Base-by-base conservation (phyloP, 768 basidiomycete genomes). In the Rhodosporidiobolus odoratus region DNA sequence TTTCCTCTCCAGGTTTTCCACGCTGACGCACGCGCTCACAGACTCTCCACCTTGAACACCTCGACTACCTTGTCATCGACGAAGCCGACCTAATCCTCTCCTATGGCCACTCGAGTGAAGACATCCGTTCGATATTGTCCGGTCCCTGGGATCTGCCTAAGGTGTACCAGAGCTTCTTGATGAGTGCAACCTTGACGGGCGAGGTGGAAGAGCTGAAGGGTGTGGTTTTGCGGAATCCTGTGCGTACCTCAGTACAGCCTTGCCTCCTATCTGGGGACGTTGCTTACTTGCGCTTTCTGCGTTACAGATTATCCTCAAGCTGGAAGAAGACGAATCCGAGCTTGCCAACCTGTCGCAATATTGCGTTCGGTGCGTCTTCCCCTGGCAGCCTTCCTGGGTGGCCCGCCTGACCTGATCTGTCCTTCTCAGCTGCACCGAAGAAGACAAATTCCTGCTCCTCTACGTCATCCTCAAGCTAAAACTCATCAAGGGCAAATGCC, bases 141-240 rank as follows among this genome's bases (percentile, higher is more conserved):
- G 90, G 86, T 57, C 80, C 60, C 48, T 85, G 83, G 52, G 88
- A 85, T 79, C 84, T 89, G 38, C 92, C 89, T 62, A 89, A 86
- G 79, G 86, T 89, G 69, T 91, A 86, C 79, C 95, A 92, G 79
- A 90, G 91, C 16, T 93, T 95, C 81, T 82, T 99, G 41, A 96
- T 98, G 92, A 92, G 90, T 77, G 95, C 96, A 8, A 99, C 95
- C 0, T 88, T 98, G 88, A 92, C 93, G 17, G 90, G 93, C 75
- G 96, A 98, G 75, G 92, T 99, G 6, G 91, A 94, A 77, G 83
- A 86, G 69, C 83, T 98, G 63, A 96, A 96, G 79, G 91, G 92
- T 8, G 83, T 97, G 45, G 84, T 89, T 9, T 82, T 99, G 25
- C 84, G 92, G 34, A 91, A 87, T 80, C 93, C 95, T 12, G 94